Percentiles rank a stretch among this genome's conserved stretches.
Conservation (phyloP, 768 basidiomycete species). For the Boletus bicolor region DNA sequence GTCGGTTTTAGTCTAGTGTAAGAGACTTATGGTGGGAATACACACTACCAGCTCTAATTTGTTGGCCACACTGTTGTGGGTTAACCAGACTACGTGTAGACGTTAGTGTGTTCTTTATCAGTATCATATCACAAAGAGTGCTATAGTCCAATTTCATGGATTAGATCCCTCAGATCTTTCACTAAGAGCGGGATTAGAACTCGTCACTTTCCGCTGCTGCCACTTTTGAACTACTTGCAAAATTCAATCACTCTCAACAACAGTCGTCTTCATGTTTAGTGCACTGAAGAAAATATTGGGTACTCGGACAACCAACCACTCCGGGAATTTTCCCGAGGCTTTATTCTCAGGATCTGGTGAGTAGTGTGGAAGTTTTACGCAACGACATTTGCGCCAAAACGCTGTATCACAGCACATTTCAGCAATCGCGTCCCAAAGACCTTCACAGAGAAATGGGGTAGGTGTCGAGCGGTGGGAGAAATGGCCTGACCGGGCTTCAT, state of each 20-base stretch:
- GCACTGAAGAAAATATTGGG: slow-evolving; percentile 9
- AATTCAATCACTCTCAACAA: background rate
- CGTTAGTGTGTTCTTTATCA: too few relatives aligned
- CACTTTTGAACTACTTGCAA: background rate
- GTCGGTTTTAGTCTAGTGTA: background rate
- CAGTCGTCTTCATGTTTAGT: slow-evolving; percentile 7
- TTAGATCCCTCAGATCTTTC: background rate
- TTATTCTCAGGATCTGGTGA: slow-evolving; percentile 28
- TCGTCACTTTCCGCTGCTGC: too few relatives aligned
- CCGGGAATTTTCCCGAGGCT: background rate
- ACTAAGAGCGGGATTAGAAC: background rate
- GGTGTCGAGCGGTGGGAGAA: background rate
- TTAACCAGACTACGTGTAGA: background rate
- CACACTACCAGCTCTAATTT: background rate
- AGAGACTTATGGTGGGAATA: background rate
- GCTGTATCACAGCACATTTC: slow-evolving; percentile 24
- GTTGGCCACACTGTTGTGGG: background rate
- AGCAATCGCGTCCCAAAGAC: slow-evolving; percentile 23
- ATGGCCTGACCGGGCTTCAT: background rate
- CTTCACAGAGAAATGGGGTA: slow-evolving; percentile 26
- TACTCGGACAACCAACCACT: background rate
- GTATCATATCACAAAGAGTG: too few relatives aligned
- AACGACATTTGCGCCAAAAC: background rate
- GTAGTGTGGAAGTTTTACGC: background rate
- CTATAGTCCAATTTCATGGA: too few relatives aligned